Evolutionary conservation across 345 rosid genomes (phyloP).

Genomic region (Linum lewisii): DNA sequence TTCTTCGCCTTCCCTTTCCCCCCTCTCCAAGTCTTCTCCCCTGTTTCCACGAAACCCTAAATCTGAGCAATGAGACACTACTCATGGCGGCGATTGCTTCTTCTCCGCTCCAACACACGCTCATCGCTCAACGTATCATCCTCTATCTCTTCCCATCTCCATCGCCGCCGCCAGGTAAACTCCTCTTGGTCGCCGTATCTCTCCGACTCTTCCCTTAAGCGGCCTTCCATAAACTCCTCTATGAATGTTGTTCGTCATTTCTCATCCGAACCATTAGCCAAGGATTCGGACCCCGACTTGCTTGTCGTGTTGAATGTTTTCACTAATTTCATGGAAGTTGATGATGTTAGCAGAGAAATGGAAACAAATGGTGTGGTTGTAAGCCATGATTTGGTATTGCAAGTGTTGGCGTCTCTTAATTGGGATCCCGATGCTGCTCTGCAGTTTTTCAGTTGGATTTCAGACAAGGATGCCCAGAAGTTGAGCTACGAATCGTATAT

Average conservation of each 20-base stretch:
- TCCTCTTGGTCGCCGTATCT: conserved; percentile 10
- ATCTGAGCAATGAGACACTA: conserved; percentile 48
- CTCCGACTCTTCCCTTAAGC: conserved; percentile 11
- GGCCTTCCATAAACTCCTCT: conserved; percentile 4
- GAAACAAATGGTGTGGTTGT: conserved; percentile 35
- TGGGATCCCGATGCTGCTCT: conserved; percentile 49
- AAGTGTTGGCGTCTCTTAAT: conserved; percentile 41
- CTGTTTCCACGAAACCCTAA: not conserved
- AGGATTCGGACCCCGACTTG: conserved; percentile 25
- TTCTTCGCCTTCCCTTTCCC: too few relatives aligned
- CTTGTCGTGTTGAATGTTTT: conserved; percentile 35
- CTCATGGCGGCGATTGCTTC: conserved; percentile 55
- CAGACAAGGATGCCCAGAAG: conserved; percentile 28
- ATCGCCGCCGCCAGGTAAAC: conserved; percentile 31
- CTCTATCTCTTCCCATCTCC: conserved; percentile 17
- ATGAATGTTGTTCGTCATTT: conserved; percentile 22
- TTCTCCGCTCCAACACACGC: conserved; percentile 33
- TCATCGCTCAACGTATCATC: conserved; percentile 22
- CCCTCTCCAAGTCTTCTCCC: not conserved
- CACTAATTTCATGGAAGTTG: conserved; percentile 28
- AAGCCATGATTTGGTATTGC: conserved; percentile 51
- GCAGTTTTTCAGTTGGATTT: conserved; percentile 61
- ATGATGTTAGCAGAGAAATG: conserved; percentile 43
- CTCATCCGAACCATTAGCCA: conserved; percentile 50
- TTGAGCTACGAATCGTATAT: conserved; percentile 60